Conservation (phyloP, 441 rosid genomes). For the Aquilaria agallochum region DNA sequence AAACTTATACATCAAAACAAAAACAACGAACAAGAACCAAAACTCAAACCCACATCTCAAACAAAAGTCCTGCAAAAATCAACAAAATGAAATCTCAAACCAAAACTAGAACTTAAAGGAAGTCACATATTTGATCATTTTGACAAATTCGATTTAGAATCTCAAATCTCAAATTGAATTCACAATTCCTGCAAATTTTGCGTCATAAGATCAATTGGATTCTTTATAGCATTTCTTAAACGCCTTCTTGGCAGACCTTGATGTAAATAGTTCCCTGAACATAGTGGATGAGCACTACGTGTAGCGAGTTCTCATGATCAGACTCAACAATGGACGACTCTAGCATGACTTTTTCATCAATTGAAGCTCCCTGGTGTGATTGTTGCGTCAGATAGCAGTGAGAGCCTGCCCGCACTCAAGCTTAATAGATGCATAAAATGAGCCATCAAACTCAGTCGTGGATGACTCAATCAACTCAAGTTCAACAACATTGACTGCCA, state of each 20-base stretch:
- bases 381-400: slow-evolving; percentile 69
- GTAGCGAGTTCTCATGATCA: slow-evolving; percentile 40
- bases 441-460: slow-evolving; percentile 23
- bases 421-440: slow-evolving; percentile 48
- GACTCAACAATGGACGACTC: slow-evolving; percentile 7
- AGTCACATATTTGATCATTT: too few relatives aligned
- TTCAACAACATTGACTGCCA: slow-evolving; percentile 15
- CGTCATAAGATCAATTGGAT: slow-evolving; percentile 83
- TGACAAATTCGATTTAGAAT: too few relatives aligned
- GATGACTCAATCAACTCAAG: slow-evolving; percentile 24
- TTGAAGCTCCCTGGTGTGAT: slow-evolving; percentile 77
- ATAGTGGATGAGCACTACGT: slow-evolving; percentile 57
- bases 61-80: too few relatives aligned
- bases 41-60: too few relatives aligned
- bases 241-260: slow-evolving; percentile 65
- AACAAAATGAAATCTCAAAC: too few relatives aligned
- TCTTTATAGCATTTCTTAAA: slow-evolving; percentile 59
- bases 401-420: slow-evolving; percentile 83
- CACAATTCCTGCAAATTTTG: slow-evolving; percentile 58
- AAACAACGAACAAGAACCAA: too few relatives aligned
- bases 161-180: too few relatives aligned
- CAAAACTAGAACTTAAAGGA: too few relatives aligned
- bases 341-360: slow-evolving; percentile 71
- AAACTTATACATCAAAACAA: too few relatives aligned
- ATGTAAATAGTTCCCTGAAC: slow-evolving; percentile 79